These are phyloP conservation scores for Cystofilobasidium macerans DNA, from an alignment of 768 basidiomycete genomes.

Conservation along the genomic window DNA sequence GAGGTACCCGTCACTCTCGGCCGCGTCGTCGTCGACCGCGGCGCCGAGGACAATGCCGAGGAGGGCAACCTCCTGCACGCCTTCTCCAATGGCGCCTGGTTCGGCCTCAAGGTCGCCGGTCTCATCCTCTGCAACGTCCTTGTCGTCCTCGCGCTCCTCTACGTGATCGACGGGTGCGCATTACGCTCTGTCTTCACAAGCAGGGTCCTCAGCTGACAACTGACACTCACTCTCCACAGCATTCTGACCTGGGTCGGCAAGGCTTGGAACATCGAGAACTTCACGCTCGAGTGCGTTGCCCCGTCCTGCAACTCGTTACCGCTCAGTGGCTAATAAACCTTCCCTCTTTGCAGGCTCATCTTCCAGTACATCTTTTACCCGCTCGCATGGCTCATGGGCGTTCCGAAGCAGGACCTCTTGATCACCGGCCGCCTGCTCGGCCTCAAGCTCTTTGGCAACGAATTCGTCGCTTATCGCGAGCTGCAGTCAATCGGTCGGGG, in stretches of 20 bases:
- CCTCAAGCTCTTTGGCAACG: slow-evolving; percentile 73
- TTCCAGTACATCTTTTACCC: slow-evolving; percentile 64
- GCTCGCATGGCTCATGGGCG: slow-evolving; percentile 60
- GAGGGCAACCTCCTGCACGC: slow-evolving; percentile 78
- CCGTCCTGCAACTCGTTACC: neutral
- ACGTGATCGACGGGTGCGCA: slow-evolving; percentile 68
- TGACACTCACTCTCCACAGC: neutral
- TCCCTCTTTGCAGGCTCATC: neutral
- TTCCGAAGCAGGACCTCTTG: slow-evolving; percentile 41
- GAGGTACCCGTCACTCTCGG: slow-evolving; percentile 82
- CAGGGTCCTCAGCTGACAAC: neutral
- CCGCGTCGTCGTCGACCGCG: slow-evolving; percentile 65
- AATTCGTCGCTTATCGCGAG: slow-evolving; percentile 61
- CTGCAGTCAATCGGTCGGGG: neutral
- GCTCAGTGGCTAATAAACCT: neutral
- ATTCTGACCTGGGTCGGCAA: slow-evolving; percentile 53
- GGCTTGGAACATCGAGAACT: slow-evolving; percentile 59
- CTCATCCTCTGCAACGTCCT: slow-evolving; percentile 58
- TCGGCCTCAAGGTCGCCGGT: slow-evolving; percentile 75
- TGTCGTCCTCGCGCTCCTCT: slow-evolving; percentile 71
- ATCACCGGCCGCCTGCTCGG: slow-evolving; percentile 69
- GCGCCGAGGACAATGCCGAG: slow-evolving; percentile 48
- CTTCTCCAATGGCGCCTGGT: slow-evolving; percentile 71
- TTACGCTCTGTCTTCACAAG: slow-evolving; percentile 34
- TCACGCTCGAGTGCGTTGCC: slow-evolving; percentile 66